Percentiles rank a stretch among this genome's conserved stretches.
Evolutionary conservation across 805 yeast genomes (phyloP).

Genomic region (Lipomyces mesembrius): DNA sequence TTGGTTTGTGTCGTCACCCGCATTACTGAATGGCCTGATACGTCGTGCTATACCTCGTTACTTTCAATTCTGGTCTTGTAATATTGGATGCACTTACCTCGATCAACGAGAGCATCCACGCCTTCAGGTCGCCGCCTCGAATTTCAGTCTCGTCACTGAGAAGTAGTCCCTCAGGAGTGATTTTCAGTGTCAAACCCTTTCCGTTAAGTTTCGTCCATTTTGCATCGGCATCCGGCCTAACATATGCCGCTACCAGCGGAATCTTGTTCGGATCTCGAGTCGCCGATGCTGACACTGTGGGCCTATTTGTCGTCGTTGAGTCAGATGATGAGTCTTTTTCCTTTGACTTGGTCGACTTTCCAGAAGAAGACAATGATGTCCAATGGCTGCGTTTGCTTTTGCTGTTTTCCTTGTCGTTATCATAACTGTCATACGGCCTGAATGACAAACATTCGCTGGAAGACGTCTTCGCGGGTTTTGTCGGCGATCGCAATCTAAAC

Average conservation of each 20-base stretch:
- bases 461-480: not conserved
- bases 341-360: not conserved
- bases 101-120: constrained; percentile 32
- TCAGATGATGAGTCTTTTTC: not conserved
- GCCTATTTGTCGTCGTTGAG: not conserved
- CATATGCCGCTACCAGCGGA: constrained; percentile 27
- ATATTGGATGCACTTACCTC: constrained; percentile 19
- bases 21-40: constrained; percentile 18
- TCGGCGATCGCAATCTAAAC: not conserved
- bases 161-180: constrained; percentile 26
- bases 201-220: constrained; percentile 20
- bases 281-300: not conserved
- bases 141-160: constrained; percentile 25
- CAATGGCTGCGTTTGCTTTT: not conserved
- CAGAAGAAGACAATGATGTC: not conserved
- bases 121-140: constrained; percentile 27
- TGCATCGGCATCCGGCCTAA: constrained; percentile 16
- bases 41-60: constrained; percentile 21
- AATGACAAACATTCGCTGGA: not conserved
- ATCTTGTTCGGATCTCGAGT: constrained; percentile 29
- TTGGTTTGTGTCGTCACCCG: constrained; percentile 29
- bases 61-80: not conserved
- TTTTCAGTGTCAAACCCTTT: constrained; percentile 18
- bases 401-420: not conserved
- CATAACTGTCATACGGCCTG: constrained; percentile 14